Evolutionary conservation across 2,329 filamentous ascomycete species (phyloP), one percentile per base, ranked within the genome.

Genomic region (Neoarthrinium moseri): DNA sequence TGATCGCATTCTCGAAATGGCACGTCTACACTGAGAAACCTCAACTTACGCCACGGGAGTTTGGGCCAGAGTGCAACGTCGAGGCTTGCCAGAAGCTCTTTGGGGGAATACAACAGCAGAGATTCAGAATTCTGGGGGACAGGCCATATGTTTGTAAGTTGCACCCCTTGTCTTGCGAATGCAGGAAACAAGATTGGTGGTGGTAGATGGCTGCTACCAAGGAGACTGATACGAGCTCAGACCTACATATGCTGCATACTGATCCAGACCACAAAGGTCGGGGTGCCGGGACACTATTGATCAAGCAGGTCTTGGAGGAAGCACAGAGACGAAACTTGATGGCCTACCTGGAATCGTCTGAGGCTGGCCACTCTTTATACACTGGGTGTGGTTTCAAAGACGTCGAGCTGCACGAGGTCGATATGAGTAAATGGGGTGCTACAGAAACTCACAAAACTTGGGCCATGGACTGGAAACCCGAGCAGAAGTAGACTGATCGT

Each of bases 231-330:
- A 20, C 17, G 32, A 35, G 32, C 10, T 35, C 8, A 70, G 70
- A 69, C 49, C 58, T 72, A 10, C 56, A 63, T 7, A 49, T 61
- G 24, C 57, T 73, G 4, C 59, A 60, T n/a, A 69, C 69, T n/a
- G 62, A 70, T 44, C 70, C 71, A 0, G 59, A 67, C 11, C 66
- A 71, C 39, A 64, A 69, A 39, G 51, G 63, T 6, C 65, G 67
- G n/a, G 70, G 68, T 2, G 69, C 69, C 2, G 69, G 61, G 3
- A 55, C 56, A 6, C 59, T 69, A 56, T 55, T 73, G 26, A 52
- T 70, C n/a, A 55, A 59, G 45, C 67, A 62, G 60, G 65, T 64
- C 0, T 53, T 68, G 11, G 65, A 70, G 27, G 55, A 69, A 21
- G 64, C 67, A 3, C 61, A 63, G 45, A 56, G 51, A 18, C 56